Evolutionary conservation across 805 yeast species (phyloP).

Genomic region (Yamadazyma takamatsuzukensis): DNA sequence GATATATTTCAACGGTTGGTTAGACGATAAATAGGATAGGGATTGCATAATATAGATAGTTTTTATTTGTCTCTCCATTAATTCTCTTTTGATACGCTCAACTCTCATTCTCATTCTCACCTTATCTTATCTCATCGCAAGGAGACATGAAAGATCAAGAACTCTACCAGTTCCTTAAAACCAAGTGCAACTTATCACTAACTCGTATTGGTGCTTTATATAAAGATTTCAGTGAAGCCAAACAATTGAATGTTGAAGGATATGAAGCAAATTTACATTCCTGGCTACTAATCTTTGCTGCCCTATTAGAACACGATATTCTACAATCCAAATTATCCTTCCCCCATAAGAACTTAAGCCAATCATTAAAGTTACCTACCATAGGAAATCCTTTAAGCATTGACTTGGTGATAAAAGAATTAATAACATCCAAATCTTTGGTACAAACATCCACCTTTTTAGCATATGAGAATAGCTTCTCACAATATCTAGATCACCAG

Average conservation of each 20-base stretch:
- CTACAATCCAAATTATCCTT: conserved; percentile 16
- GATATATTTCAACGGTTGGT: too few species aligned
- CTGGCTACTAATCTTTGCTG: conserved; percentile 20
- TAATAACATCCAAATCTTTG: conserved; percentile 16
- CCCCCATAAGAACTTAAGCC: conserved; percentile 11
- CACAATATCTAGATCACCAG: conserved; percentile 7
- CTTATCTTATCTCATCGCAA: not conserved
- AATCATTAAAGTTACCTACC: conserved; percentile 20
- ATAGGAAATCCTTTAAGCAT: conserved; percentile 32
- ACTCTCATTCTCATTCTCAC: not conserved
- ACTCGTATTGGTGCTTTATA: conserved; percentile 19
- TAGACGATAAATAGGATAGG: too few species aligned
- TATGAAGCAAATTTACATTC: conserved; percentile 40
- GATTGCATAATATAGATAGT: too few species aligned
- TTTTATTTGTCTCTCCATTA: too few species aligned
- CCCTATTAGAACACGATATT: conserved; percentile 16
- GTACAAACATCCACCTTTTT: conserved; percentile 16
- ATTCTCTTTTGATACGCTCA: too few species aligned
- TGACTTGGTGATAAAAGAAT: conserved; percentile 20
- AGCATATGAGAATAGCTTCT: conserved; percentile 5
- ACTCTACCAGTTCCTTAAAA: conserved; percentile 5
- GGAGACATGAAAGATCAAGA: not conserved
- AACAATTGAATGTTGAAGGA: conserved; percentile 38
- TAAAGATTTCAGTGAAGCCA: conserved; percentile 28
- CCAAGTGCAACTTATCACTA: conserved; percentile 6